Evolutionary conservation across 169 alveolate species (phyloP).

Genomic region (Plasmodium fragile): DNA sequence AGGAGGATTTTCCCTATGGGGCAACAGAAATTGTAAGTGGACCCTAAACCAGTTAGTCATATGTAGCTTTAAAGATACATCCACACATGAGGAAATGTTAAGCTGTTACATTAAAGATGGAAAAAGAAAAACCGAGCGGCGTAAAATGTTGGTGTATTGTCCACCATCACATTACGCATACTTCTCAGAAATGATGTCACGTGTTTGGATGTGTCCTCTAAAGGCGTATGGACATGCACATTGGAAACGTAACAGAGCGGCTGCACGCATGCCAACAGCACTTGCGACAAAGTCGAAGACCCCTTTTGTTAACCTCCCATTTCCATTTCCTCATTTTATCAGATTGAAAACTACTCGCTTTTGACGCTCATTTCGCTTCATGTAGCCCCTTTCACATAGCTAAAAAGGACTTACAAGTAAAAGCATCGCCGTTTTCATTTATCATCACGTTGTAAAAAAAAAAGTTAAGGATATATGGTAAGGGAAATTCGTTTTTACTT

Average conservation of each 20-base stretch:
- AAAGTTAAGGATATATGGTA: background rate
- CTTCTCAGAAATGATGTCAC: background rate
- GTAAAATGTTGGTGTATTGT: background rate
- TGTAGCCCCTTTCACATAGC: slow-evolving; percentile 9
- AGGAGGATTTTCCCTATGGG: background rate
- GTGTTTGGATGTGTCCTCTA: background rate
- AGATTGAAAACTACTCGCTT: slow-evolving; percentile 79
- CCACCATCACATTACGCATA: background rate
- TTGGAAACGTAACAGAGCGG: background rate
- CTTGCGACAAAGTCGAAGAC: background rate
- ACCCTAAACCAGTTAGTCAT: background rate
- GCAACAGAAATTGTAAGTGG: background rate
- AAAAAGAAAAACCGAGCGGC: background rate
- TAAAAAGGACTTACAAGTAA: slow-evolving; percentile 11
- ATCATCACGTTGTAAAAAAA: slow-evolving; percentile 52
- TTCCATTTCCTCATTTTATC: slow-evolving; percentile 27
- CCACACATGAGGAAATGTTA: background rate
- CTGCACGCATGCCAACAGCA: background rate
- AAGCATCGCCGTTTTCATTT: slow-evolving; percentile 53
- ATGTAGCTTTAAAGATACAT: background rate
- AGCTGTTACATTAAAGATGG: background rate
- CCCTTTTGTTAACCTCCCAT: background rate
- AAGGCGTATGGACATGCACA: background rate
- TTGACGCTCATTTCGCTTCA: slow-evolving; percentile 70
- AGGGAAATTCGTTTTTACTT: background rate